Percentiles rank a stretch among this genome's conserved stretches.
Conservation (phyloP, 345 rosid genomes). For the Odontarrhena argentea region DNA sequence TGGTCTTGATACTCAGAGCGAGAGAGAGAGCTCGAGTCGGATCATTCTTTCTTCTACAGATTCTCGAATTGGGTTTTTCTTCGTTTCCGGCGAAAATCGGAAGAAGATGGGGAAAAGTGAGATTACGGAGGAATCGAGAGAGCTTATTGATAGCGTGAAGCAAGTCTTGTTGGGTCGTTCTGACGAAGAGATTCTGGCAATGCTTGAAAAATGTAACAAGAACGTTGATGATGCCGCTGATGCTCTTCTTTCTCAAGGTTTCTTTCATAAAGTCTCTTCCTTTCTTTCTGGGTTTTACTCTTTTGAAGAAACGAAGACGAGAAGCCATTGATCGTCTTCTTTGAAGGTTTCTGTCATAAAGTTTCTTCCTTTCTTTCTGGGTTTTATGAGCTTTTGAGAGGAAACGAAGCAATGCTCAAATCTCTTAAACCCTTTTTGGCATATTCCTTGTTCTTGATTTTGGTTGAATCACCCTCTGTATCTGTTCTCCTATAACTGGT, state of each 20-base stretch:
- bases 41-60: conserved; percentile 35
- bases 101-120: conserved; percentile 47
- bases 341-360: too few species aligned
- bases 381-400: too few species aligned
- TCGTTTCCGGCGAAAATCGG: conserved; percentile 44
- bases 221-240: conserved; percentile 69
- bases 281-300: too few species aligned
- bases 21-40: background rate
- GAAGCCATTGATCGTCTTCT: too few species aligned
- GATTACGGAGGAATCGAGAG: conserved; percentile 61
- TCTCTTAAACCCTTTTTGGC: background rate
- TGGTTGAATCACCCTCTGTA: too few species aligned
- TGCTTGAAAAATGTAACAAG: conserved; percentile 75
- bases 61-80: conserved; percentile 42
- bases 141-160: conserved; percentile 66
- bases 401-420: conserved; percentile 6
- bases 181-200: conserved; percentile 78
- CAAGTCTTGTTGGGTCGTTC: conserved; percentile 69
- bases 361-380: too few species aligned
- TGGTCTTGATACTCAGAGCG: conserved; percentile 10
- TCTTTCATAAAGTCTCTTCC: background rate
- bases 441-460: background rate
- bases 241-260: conserved; percentile 89
- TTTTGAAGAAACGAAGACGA: conserved; percentile 1
- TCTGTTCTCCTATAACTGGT: too few species aligned